Evolutionary conservation across 805 yeast genomes (phyloP).

Genomic region (Kodamaea neixiangensis): DNA sequence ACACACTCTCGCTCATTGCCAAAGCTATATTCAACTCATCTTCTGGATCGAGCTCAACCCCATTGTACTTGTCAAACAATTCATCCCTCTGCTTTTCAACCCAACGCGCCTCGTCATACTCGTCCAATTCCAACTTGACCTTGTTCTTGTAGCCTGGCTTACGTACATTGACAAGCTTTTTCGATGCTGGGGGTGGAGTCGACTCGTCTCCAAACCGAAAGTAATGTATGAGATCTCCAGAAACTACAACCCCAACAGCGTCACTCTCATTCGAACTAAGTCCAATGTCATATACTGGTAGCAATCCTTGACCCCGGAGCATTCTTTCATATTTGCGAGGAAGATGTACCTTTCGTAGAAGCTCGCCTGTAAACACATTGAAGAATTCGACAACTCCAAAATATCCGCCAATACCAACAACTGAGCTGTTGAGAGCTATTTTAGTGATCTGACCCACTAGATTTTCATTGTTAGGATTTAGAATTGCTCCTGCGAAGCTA

Average conservation of each 20-base stretch:
- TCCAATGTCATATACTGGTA: slow-evolving; percentile 29
- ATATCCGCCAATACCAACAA: slow-evolving; percentile 41
- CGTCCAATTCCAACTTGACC: slow-evolving; percentile 33
- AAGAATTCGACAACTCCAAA: slow-evolving; percentile 45
- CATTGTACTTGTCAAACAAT: slow-evolving; percentile 49
- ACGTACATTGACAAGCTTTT: slow-evolving; percentile 4
- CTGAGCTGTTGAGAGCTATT: slow-evolving; percentile 35
- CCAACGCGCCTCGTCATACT: slow-evolving; percentile 33
- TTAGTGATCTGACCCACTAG: slow-evolving; percentile 19
- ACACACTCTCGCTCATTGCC: slow-evolving; percentile 37
- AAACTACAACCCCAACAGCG: slow-evolving; percentile 40
- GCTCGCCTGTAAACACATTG: slow-evolving; percentile 45
- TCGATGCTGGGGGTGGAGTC: slow-evolving; percentile 9
- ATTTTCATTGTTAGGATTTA: slow-evolving; percentile 8
- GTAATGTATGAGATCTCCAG: slow-evolving; percentile 46
- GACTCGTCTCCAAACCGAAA: slow-evolving; percentile 47
- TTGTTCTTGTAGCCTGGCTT: slow-evolving; percentile 14
- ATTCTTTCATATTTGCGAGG: too few relatives aligned
- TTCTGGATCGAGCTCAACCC: slow-evolving; percentile 32
- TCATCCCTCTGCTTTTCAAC: slow-evolving; percentile 21
- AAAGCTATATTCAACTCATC: slow-evolving; percentile 29
- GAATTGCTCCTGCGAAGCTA: slow-evolving; percentile 21
- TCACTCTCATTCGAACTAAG: slow-evolving; percentile 26
- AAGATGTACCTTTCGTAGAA: slow-evolving; percentile 36
- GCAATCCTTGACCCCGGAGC: slow-evolving; percentile 22